Percentiles rank a stretch among this genome's conserved stretches.
These are phyloP conservation scores for Triticum dicoccoides DNA, from an alignment of 176 grass and related monocot genomes.

Conservation along the genomic window DNA sequence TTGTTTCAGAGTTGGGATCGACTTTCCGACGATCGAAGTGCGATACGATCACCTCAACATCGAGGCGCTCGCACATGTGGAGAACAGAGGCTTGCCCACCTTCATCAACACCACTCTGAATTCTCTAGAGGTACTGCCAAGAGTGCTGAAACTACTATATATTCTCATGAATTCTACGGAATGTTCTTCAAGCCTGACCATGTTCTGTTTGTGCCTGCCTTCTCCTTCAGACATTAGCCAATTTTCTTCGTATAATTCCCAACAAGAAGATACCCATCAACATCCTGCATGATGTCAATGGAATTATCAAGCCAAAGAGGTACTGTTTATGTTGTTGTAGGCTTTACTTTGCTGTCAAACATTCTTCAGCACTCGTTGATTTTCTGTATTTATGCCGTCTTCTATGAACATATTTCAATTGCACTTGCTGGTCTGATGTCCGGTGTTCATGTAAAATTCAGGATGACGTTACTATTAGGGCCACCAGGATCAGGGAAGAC, in stretches of 20 bases:
- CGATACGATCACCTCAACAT: slow-evolving; percentile 56
- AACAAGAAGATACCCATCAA: slow-evolving; percentile 53
- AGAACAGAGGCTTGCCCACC: slow-evolving; percentile 55
- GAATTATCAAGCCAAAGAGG: slow-evolving; percentile 56
- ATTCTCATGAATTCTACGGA: neutral
- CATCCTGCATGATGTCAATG: slow-evolving; percentile 58
- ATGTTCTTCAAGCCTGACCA: neutral
- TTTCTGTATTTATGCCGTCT: neutral
- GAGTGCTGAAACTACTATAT: neutral
- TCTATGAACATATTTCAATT: neutral
- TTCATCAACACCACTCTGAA: slow-evolving; percentile 57
- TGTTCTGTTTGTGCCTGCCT: neutral
- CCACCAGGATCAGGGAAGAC: slow-evolving; percentile 64
- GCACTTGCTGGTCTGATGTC: neutral
- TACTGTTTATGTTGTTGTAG: too few relatives aligned
- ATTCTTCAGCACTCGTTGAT: neutral
- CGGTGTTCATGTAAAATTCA: slow-evolving; percentile 14
- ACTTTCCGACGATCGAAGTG: slow-evolving; percentile 57
- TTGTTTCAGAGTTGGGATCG: slow-evolving; percentile 51
- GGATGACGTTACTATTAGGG: slow-evolving; percentile 67
- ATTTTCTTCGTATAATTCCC: slow-evolving; percentile 38
- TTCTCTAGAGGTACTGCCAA: slow-evolving; percentile 38
- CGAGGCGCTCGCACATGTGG: slow-evolving; percentile 44
- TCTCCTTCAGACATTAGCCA: slow-evolving; percentile 32
- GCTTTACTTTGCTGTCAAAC: neutral